Conservation (phyloP, 2,329 filamentous ascomycete genomes). For the Ascomycota sp. region DNA sequence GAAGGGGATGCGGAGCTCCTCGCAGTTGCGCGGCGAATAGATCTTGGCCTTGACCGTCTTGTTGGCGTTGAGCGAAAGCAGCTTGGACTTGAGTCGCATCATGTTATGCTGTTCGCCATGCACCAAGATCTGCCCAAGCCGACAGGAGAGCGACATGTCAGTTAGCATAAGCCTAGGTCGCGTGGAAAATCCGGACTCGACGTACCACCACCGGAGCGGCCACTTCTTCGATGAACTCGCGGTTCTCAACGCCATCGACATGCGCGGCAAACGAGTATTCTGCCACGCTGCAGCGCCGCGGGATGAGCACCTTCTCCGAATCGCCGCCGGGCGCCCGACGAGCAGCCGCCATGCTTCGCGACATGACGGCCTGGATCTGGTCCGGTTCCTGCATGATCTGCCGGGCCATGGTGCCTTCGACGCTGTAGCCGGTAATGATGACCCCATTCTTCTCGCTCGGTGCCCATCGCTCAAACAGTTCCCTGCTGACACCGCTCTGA, state of each 20-base stretch:
- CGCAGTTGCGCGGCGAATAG: constrained; percentile 83
- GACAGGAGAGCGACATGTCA: too few species aligned
- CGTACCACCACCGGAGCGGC: constrained; percentile 77
- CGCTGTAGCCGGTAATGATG: constrained; percentile 93
- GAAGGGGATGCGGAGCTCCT: constrained; percentile 88
- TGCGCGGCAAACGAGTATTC: constrained; percentile 94
- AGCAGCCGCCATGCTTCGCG: constrained; percentile 42
- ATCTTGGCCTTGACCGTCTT: constrained; percentile 74
- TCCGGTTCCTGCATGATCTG: constrained; percentile 89
- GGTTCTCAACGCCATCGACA: constrained; percentile 87
- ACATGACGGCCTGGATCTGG: constrained; percentile 87
- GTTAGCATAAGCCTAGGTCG: constrained; percentile 2
- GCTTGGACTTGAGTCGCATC: constrained; percentile 87
- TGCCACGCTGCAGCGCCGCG: constrained; percentile 75
- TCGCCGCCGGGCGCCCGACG: constrained; percentile 44
- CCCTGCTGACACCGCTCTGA: constrained; percentile 84
- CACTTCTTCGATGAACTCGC: constrained; percentile 92
- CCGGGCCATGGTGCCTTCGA: constrained; percentile 96
- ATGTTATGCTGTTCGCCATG: constrained; percentile 97
- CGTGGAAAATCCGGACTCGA: constrained; percentile 8
- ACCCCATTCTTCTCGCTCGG: constrained; percentile 95
- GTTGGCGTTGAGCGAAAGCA: constrained; percentile 75
- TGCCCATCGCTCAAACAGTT: constrained; percentile 86
- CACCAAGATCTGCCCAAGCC: constrained; percentile 53
- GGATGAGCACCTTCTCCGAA: constrained; percentile 78